phyloP scores from a whole-genome alignment of 345 rosid genomes.

The Eutrema japonicum region DNA sequence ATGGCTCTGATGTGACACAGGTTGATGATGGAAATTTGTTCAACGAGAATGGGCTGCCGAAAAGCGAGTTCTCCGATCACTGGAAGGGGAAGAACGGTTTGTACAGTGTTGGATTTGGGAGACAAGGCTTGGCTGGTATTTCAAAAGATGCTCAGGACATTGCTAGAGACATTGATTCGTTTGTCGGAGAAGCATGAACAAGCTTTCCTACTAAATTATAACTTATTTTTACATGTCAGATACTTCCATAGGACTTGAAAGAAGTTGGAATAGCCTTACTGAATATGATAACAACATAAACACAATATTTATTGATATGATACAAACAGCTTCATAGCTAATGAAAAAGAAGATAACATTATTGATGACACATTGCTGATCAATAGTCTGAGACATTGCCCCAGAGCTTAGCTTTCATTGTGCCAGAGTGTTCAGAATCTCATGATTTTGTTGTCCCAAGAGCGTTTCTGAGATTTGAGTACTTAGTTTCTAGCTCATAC shows the following conservation, averaged over 20 bases:
- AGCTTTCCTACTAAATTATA: constrained; percentile 9
- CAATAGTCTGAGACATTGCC: not conserved
- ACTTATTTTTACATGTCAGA: not conserved
- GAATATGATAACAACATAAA: constrained; percentile 5
- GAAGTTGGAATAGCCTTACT: not conserved
- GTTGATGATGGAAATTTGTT: constrained; percentile 38
- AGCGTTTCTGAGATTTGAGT: constrained; percentile 46
- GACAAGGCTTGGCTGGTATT: constrained; percentile 48
- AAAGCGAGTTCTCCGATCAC: constrained; percentile 32
- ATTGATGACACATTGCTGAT: constrained; percentile 24
- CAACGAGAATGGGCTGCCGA: constrained; percentile 42
- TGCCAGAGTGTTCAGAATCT: constrained; percentile 12
- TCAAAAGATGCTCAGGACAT: constrained; percentile 44
- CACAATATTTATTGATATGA: constrained; percentile 20
- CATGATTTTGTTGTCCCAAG: constrained; percentile 29
- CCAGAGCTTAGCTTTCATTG: not conserved
- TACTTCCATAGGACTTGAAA: not conserved
- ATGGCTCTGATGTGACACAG: constrained; percentile 22
- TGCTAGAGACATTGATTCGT: constrained; percentile 44
- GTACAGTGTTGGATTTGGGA: constrained; percentile 49
- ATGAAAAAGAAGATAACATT: constrained; percentile 20
- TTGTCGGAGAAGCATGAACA: constrained; percentile 16
- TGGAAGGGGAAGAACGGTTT: constrained; percentile 52
- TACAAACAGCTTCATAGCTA: constrained; percentile 27
- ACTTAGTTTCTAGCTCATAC: constrained; percentile 53